Evolutionary conservation across 208 protist species (phyloP), one percentile per base, ranked within the genome.

Genomic region (Trypanosoma cruzi): DNA sequence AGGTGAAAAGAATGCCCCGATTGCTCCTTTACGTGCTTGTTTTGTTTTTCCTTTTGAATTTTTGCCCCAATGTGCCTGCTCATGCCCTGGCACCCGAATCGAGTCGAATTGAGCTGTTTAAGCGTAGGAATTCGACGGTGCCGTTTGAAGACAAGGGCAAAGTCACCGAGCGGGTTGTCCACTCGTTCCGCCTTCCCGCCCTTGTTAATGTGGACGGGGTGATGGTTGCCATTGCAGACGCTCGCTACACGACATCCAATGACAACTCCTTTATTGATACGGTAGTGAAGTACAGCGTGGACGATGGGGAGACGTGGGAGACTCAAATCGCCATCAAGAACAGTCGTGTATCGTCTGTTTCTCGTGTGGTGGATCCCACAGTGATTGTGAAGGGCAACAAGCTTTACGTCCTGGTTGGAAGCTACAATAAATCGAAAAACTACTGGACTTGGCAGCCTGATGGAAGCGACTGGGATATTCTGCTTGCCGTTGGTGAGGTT

Each of bases 321-420:
- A 68, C 64, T 20, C 49, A 68, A 59, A 59, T 68, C 29, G 53
- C 53, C 29, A 68, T 68, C 2, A 59, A 68, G 53, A 68, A 60
- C 37, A 57, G 34, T 50, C 48, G 64, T 11, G 52, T 60, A 1
- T 50, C 14, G 37, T 20, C 1, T 22, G 36, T 26, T 26, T 63
- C 65, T 40, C 34, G 53, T 55, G 65, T 71, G 42, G 28, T 61
- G 36, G 65, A 71, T 31, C 37, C 56, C 11, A 71, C 65, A 46
- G 65, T 63, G 6, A 44, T 71, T 24, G 56, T 63, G 24, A 71
- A 71, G 65, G 65, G 40, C 8, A 61, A 71, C 22, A 71, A 63
- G 20, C 20, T 71, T 1, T 71, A 34, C 54, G 42, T 63, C 5
- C 40, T 71, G 40, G 53, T 61, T 5, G 55, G 28, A 44, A 71